phyloP scores from a whole-genome alignment of 225 moss, liverwort and hornwort species.

The Marchantia polymorpha region DNA sequence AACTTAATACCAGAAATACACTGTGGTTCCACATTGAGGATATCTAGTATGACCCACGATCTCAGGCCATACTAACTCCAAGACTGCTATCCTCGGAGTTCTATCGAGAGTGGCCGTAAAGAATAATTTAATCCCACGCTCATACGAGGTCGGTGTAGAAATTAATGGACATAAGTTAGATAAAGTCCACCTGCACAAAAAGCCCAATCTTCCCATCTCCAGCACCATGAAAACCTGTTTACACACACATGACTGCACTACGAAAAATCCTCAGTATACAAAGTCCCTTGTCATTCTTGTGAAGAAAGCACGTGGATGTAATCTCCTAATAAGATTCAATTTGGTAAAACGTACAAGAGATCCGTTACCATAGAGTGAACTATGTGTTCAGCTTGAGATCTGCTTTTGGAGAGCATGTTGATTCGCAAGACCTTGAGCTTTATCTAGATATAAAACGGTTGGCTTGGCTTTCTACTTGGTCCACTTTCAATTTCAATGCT shows the following conservation, averaged over 20 bases:
- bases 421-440: neutral
- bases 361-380: neutral
- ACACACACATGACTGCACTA: neutral
- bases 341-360: neutral
- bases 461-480: slow-evolving; percentile 86
- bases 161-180: neutral
- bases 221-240: neutral
- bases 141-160: neutral
- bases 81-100: neutral
- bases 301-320: neutral
- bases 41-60: no score
- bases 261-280: neutral
- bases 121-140: neutral
- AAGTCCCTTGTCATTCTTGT: neutral
- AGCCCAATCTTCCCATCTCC: neutral
- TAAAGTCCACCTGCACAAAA: neutral
- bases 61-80: neutral
- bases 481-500: slow-evolving; percentile 53
- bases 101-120: neutral
- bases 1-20: no score
- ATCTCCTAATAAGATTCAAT: neutral
- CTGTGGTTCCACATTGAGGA: no score
- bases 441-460: slow-evolving; percentile 48
- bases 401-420: neutral
- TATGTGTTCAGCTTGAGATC: neutral